Evolutionary conservation across 78 protist species (phyloP).

Genomic region (Andalucia godoyi): DNA sequence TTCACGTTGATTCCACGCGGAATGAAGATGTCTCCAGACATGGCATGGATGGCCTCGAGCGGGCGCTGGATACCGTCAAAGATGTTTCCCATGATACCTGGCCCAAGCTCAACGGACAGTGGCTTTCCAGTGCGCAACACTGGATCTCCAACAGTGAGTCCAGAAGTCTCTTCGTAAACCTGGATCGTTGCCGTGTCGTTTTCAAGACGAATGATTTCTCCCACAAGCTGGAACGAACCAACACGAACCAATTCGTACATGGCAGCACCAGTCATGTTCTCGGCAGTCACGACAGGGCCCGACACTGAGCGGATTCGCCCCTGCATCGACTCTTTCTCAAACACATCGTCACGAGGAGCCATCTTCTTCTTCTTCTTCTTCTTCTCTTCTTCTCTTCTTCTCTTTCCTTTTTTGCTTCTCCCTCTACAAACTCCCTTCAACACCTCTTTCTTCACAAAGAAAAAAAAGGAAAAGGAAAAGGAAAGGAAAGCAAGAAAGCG

Average conservation of each 20-base stretch:
- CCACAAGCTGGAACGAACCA: constrained; percentile 89
- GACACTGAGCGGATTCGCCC: constrained; percentile 69
- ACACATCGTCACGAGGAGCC: background rate
- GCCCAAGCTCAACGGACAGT: constrained; percentile 98
- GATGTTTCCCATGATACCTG: constrained; percentile 92
- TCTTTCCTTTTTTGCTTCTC: background rate
- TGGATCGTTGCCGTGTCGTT: constrained; percentile 99
- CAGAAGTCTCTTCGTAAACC: constrained; percentile 99
- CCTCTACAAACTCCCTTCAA: background rate
- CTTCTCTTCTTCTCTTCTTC: background rate
- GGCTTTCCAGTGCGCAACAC: constrained; percentile 96
- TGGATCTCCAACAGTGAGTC: constrained; percentile 98
- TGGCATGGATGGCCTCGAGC: constrained; percentile 60
- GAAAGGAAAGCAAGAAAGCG: background rate
- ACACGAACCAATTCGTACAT: constrained; percentile 99
- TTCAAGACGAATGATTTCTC: constrained; percentile 99
- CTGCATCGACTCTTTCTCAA: background rate
- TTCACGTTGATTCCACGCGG: constrained; percentile 90
- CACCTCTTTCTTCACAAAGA: background rate
- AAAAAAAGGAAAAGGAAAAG: background rate
- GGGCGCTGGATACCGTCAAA: constrained; percentile 99
- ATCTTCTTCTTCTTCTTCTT: background rate
- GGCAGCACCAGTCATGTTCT: constrained; percentile 93
- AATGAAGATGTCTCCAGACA: constrained; percentile 84
- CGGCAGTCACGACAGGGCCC: constrained; percentile 99